Conservation (phyloP, 257 asterid genomes). For the Nyctanthes arbortristis region DNA sequence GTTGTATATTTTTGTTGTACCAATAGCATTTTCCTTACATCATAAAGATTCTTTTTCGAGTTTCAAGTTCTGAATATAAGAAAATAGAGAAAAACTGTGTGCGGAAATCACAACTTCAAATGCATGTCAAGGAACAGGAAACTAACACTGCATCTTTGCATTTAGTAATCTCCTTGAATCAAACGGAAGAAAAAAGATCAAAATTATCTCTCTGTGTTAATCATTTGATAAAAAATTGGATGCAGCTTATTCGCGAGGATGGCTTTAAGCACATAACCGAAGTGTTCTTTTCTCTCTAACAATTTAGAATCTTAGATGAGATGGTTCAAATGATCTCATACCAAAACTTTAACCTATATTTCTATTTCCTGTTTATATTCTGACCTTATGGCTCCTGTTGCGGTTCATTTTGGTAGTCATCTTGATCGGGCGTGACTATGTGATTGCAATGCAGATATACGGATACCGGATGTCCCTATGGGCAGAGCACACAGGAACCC, state of each 20-base stretch:
- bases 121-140: not conserved
- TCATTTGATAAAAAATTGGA: too few species aligned
- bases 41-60: not conserved
- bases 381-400: too few species aligned
- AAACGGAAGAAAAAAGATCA: too few species aligned
- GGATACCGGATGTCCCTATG: conserved; percentile 95
- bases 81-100: not conserved
- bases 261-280: too few species aligned
- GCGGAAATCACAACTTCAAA: not conserved
- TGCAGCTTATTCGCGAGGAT: too few species aligned
- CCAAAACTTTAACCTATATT: not conserved
- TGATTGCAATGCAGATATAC: conserved; percentile 48
- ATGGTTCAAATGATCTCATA: not conserved
- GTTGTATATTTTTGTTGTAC: too few species aligned
- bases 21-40: too few species aligned
- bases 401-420: not conserved
- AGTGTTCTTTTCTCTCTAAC: not conserved
- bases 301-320: not conserved
- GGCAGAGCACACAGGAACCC: conserved; percentile 82
- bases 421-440: not conserved
- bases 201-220: too few species aligned
- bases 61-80: not conserved
- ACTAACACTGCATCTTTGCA: not conserved
- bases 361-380: not conserved
- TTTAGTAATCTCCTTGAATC: too few species aligned